Evolutionary conservation across 2,329 filamentous ascomycete species (phyloP).

Genomic region (Monilinia vaccinii-corymbosi): DNA sequence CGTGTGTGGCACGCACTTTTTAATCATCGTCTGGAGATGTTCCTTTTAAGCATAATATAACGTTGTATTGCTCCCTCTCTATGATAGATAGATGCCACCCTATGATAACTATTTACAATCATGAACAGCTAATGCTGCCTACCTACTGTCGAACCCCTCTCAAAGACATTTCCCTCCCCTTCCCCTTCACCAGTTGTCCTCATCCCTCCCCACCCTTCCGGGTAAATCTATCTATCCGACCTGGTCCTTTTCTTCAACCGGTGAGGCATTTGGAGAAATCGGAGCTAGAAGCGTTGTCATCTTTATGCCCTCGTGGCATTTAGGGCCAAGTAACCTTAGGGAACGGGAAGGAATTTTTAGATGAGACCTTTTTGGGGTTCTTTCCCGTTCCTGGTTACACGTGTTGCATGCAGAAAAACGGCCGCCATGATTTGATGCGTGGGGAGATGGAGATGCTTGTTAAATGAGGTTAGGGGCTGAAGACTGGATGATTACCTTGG

Average conservation of each 20-base stretch:
- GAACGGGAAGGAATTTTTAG: not conserved
- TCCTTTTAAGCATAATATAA: not conserved
- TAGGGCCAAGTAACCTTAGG: not conserved
- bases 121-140: not conserved
- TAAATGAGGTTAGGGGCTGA: not conserved
- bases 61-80: not conserved
- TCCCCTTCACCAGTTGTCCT: too few relatives aligned
- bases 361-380: not conserved
- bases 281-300: constrained; percentile 6
- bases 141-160: not conserved
- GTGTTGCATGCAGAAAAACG: constrained; percentile 8
- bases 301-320: constrained; percentile 3
- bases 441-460: not conserved
- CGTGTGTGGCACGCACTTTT: not conserved
- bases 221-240: not conserved
- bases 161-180: not conserved
- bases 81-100: not conserved
- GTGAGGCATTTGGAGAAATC: not conserved
- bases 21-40: not conserved
- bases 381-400: constrained; percentile 4
- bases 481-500: too few relatives aligned
- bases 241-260: not conserved
- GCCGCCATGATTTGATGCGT: not conserved
- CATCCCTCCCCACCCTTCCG: not conserved
- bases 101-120: not conserved